Conservation (phyloP, 805 yeast genomes). For the Lipomyces anomalus region DNA sequence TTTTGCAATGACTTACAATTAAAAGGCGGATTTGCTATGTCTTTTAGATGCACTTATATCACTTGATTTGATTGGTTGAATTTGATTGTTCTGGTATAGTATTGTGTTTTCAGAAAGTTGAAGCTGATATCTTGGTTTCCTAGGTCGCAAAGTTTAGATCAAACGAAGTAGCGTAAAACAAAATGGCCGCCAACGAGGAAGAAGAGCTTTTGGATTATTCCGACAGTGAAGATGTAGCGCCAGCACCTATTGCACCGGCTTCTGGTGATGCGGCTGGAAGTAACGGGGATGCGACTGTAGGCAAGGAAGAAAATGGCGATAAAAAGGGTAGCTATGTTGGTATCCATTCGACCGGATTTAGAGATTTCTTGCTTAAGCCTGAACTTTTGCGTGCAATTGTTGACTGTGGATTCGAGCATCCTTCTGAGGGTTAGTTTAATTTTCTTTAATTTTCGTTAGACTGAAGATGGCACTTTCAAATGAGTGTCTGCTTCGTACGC, state of each 20-base stretch:
- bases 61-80: too few species aligned
- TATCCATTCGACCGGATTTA: slow-evolving; percentile 96
- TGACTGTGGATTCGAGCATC: slow-evolving; percentile 99
- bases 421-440: slow-evolving; percentile 80
- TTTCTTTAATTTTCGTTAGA: background rate
- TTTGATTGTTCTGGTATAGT: too few species aligned
- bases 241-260: slow-evolving; percentile 45
- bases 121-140: too few species aligned
- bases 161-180: background rate
- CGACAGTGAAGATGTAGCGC: slow-evolving; percentile 93
- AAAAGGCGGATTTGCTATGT: too few species aligned
- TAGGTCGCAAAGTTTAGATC: too few species aligned
- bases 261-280: slow-evolving; percentile 33
- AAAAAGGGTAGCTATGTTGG: slow-evolving; percentile 98
- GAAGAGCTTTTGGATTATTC: slow-evolving; percentile 99
- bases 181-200: slow-evolving; percentile 72
- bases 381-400: slow-evolving; percentile 96
- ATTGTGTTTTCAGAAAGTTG: too few species aligned
- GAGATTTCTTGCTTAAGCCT: slow-evolving; percentile 93
- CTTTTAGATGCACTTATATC: too few species aligned
- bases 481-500: background rate
- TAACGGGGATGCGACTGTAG: slow-evolving; percentile 28
- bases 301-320: slow-evolving; percentile 44
- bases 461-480: background rate
- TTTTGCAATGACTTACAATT: too few species aligned